phyloP scores from a whole-genome alignment of 768 basidiomycete species.

The Pleurotus ostreatus region DNA sequence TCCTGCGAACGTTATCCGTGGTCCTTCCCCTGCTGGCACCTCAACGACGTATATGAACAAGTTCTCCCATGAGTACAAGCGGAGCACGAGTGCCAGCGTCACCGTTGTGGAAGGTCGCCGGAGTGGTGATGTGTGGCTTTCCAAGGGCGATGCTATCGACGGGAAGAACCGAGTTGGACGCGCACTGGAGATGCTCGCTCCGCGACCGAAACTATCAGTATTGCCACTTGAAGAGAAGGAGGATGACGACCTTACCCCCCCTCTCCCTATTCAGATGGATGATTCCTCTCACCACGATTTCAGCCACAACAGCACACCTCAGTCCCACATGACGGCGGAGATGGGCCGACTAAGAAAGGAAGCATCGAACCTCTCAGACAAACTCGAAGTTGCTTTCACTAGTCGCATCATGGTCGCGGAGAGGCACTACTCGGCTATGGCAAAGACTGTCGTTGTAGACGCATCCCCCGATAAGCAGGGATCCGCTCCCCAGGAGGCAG shows the following conservation, averaged over 20 bases:
- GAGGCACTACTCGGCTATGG: constrained; percentile 67
- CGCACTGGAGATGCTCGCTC: constrained; percentile 57
- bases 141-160: constrained; percentile 68
- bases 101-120: constrained; percentile 69
- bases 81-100: constrained; percentile 56
- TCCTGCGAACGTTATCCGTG: constrained; percentile 37
- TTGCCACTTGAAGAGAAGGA: constrained; percentile 49
- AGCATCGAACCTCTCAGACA: constrained; percentile 50
- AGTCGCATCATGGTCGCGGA: constrained; percentile 70
- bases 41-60: constrained; percentile 28
- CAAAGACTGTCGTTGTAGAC: constrained; percentile 58
- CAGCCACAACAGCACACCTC: constrained; percentile 46
- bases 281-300: constrained; percentile 40
- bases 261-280: constrained; percentile 56
- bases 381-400: constrained; percentile 44
- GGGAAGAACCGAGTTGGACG: constrained; percentile 60
- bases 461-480: constrained; percentile 37
- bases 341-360: constrained; percentile 48
- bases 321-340: constrained; percentile 53
- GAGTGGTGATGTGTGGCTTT: constrained; percentile 72
- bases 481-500: constrained; percentile 24
- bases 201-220: constrained; percentile 65
- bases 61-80: constrained; percentile 57
- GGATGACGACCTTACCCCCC: constrained; percentile 47
- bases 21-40: constrained; percentile 38